phyloP scores from a whole-genome alignment of 1,284 basidiomycete genomes.

The Sporisorium iseilematis-ciliati region DNA sequence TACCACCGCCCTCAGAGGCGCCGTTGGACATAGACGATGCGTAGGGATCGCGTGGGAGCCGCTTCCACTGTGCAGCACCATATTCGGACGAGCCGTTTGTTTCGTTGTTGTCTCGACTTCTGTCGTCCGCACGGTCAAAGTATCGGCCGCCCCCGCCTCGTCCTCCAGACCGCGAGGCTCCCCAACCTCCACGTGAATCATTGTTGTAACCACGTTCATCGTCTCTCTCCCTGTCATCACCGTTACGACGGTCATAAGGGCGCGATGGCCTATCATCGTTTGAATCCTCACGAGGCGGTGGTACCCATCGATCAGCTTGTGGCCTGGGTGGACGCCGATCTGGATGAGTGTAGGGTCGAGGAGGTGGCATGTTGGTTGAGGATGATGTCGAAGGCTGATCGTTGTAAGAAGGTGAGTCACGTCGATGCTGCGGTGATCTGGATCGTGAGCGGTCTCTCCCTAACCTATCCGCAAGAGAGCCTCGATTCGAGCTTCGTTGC shows the following conservation, averaged over 20 bases:
- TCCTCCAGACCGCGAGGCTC: conserved; percentile 9
- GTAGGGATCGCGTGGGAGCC: conserved; percentile 46
- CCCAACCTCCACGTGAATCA: conserved; percentile 12
- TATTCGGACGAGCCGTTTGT: conserved; percentile 25
- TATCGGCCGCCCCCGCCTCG: conserved; percentile 29
- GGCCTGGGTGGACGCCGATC: conserved; percentile 43
- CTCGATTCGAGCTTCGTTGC: neutral
- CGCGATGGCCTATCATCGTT: conserved; percentile 3
- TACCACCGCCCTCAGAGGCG: conserved; percentile 2
- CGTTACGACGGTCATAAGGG: conserved; percentile 15
- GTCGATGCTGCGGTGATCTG: conserved; percentile 7
- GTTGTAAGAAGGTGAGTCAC: conserved; percentile 31
- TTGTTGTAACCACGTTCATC: conserved; percentile 3
- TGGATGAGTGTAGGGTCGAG: conserved; percentile 29
- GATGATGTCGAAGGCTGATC: conserved; percentile 8
- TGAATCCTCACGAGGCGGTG: conserved; percentile 31
- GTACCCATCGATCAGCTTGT: conserved; percentile 42
- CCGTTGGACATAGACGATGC: conserved; percentile 26
- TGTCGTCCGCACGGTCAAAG: conserved; percentile 21
- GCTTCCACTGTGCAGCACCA: conserved; percentile 44
- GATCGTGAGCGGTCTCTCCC: conserved; percentile 4
- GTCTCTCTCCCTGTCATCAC: conserved; percentile 13
- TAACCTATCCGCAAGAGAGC: neutral
- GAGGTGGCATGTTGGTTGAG: conserved; percentile 13
- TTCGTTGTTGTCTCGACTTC: neutral